Evolutionary conservation across 2,329 filamentous ascomycete species (phyloP), one percentile per base, ranked within the genome.

Genomic region (Epichloe sylvatica): DNA sequence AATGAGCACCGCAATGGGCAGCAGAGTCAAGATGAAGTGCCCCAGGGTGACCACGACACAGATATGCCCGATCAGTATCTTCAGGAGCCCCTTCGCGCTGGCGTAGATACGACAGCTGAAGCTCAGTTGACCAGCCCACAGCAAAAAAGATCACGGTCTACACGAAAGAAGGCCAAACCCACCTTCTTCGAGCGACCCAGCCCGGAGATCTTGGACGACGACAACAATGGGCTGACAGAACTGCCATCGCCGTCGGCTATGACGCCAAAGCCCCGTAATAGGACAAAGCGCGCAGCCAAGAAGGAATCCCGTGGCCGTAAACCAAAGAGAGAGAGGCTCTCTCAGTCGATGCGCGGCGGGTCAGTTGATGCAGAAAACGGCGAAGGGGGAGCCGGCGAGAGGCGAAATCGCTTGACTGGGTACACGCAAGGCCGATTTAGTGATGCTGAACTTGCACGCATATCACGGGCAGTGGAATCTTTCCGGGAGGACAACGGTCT

Each of bases 101-200:
- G 15, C 40, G 4, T 38, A 36, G 47, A 52, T 8, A n/a, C 35
- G 41, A 56, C 47, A 17, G 50, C 17, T n/a, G 49, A 46, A 11
- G 36, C 36, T 11, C 45, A 55, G 19, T 11, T 50, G 17, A 36
- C 52, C 6, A 47, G 39, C 17, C 23, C 49, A 49, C 37, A 39
- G 43, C 51, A 23, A 62, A 60, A 52, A 53, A 60, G 55, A 53
- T 50, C 58, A 38, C 62, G 65, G 25, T 62, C 69, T 35, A 66
- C 66, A 34, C 61, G 65, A 41, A 75, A 72, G 62, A 76, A 72
- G 60, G 64, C 69, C 45, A 76, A 76, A 57, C 69, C 70, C 9
- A 71, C 70, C 17, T 72, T 66, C 49, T 71, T 70, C 53, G 64
- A 67, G 40, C 60, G 66, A 48, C 53, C 59, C 9, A 53, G 55